Percentiles rank a stretch among this genome's conserved stretches.
phyloP scores from a whole-genome alignment of 306 rosid genomes.

The Herpetospermum pedunculosum region DNA sequence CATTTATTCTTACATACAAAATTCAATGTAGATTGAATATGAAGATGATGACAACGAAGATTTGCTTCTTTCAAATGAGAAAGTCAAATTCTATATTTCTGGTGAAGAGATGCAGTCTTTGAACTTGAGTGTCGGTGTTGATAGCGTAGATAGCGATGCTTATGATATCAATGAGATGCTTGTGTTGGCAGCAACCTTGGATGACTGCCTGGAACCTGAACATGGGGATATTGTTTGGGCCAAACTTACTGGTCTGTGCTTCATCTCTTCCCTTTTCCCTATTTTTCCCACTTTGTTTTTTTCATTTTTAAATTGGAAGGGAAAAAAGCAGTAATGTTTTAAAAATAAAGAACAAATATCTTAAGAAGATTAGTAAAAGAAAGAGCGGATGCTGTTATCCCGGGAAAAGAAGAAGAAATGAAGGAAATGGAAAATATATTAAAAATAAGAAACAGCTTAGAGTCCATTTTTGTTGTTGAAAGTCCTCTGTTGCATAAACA shows the following conservation, averaged over 20 bases:
- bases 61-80: conserved; percentile 62
- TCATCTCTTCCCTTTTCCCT: conserved; percentile 7
- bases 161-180: conserved; percentile 86
- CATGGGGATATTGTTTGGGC: conserved; percentile 96
- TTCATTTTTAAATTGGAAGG: neutral
- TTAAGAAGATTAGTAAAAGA: neutral
- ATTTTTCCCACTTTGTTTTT: neutral
- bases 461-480: neutral
- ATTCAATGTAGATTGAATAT: conserved; percentile 60
- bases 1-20: neutral
- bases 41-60: conserved; percentile 73
- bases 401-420: neutral
- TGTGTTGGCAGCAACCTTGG: conserved; percentile 88
- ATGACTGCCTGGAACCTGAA: conserved; percentile 74
- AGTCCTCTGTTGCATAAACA: neutral
- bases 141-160: conserved; percentile 40
- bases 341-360: neutral
- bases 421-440: no score
- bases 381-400: neutral
- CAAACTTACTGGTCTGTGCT: conserved; percentile 81
- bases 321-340: neutral
- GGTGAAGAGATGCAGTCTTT: conserved; percentile 64
- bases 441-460: neutral
- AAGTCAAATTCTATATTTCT: conserved; percentile 60
- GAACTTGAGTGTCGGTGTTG: conserved; percentile 47